phyloP scores from a whole-genome alignment of 179 eudicot genomes.

The Corrigiola litoralis region DNA sequence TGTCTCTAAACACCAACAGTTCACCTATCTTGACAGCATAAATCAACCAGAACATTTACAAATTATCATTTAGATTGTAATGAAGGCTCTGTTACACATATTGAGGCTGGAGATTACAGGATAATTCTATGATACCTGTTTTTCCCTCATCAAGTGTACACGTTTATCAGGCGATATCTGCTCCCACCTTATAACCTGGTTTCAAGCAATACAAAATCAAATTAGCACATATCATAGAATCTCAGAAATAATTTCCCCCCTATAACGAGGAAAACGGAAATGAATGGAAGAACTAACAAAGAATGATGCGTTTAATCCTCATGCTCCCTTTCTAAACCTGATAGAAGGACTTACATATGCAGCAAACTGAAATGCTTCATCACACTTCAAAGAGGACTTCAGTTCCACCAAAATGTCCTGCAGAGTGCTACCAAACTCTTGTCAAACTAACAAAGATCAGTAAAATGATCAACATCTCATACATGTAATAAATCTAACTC shows the following conservation, averaged over 20 bases:
- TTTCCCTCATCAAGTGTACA: slow-evolving; percentile 70
- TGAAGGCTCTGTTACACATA: not conserved
- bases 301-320: no score
- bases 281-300: not conserved
- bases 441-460: not conserved
- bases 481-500: not conserved
- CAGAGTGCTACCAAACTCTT: not conserved
- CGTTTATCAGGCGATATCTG: slow-evolving; percentile 75
- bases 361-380: slow-evolving; percentile 80
- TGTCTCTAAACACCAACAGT: not conserved
- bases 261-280: not conserved
- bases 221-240: not conserved
- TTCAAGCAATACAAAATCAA: slow-evolving; percentile 12
- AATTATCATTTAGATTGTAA: not conserved
- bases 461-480: not conserved
- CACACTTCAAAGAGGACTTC: slow-evolving; percentile 57
- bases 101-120: no score
- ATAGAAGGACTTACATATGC: slow-evolving; percentile 44
- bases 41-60: not conserved
- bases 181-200: slow-evolving; percentile 71
- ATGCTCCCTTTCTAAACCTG: not conserved
- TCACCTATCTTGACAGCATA: not conserved
- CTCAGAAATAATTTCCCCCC: not conserved
- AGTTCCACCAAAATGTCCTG: slow-evolving; percentile 67
- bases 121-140: no score